Percentiles rank a stretch among this genome's conserved stretches.
Conservation (phyloP, 2,329 filamentous ascomycete genomes). For the Neofusicoccum umdonicola region DNA sequence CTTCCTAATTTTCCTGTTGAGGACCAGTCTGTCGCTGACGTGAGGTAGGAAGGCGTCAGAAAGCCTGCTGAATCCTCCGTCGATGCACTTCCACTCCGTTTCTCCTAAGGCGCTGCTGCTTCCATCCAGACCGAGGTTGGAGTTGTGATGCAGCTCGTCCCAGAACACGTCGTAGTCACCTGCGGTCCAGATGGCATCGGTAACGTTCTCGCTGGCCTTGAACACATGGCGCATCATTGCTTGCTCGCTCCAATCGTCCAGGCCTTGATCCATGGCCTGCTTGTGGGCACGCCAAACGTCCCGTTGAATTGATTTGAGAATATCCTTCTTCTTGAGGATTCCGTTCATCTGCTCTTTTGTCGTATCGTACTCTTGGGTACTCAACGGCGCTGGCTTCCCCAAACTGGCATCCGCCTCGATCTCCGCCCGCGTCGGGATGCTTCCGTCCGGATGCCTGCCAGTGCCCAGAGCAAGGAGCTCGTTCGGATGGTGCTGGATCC, state of each 20-base stretch:
- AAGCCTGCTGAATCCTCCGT: slow-evolving; percentile 3
- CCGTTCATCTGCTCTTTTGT: slow-evolving; percentile 5
- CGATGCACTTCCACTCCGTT: slow-evolving; percentile 2
- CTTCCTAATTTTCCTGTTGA: slow-evolving; percentile 2
- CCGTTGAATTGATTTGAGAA: neutral
- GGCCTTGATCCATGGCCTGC: neutral
- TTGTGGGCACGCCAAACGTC: slow-evolving; percentile 1
- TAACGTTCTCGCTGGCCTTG: neutral
- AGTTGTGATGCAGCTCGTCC: slow-evolving; percentile 10
- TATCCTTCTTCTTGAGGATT: neutral
- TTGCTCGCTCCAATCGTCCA: slow-evolving; percentile 6
- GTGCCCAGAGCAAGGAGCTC: slow-evolving; percentile 3
- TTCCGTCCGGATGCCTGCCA: neutral
- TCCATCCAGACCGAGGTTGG: neutral
- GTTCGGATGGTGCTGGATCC: slow-evolving; percentile 7
- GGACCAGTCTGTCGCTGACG: neutral
- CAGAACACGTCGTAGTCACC: slow-evolving; percentile 11
- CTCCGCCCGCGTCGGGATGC: slow-evolving; percentile 3
- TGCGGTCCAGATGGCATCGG: slow-evolving; percentile 7
- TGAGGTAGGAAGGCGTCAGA: slow-evolving; percentile 1
- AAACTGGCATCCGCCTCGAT: neutral
- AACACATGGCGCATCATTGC: slow-evolving; percentile 1
- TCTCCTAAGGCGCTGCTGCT: neutral
- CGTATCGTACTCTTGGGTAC: neutral
- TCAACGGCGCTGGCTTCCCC: neutral